A percentile compares a stretch with the other conserved stretches of the same genome.
Evolutionary conservation across 306 rosid species (phyloP).

Genomic region (Luffa acutangula): DNA sequence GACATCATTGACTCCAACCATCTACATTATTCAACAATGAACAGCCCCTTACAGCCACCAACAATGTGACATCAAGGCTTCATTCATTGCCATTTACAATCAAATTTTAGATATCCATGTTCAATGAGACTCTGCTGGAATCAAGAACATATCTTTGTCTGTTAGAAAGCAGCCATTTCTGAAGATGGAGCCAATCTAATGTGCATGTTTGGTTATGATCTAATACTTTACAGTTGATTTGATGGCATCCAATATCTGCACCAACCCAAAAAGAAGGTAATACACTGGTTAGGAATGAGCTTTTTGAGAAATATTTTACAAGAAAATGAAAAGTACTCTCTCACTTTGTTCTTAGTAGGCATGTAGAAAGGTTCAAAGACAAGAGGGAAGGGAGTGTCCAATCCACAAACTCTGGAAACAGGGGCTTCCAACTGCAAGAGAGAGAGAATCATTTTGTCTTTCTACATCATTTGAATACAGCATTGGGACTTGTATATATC

Average conservation of each 20-base stretch:
- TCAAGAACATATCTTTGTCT: neutral
- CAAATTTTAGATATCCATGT: neutral
- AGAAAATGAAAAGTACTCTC: neutral
- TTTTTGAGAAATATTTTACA: neutral
- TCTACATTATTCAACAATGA: neutral
- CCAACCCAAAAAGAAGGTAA: neutral
- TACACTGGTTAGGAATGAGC: neutral
- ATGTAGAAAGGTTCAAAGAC: slow-evolving; percentile 94
- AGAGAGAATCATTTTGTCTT: neutral
- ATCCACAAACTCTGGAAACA: slow-evolving; percentile 76
- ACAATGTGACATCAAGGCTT: neutral
- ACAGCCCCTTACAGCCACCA: neutral
- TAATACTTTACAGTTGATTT: slow-evolving; percentile 70
- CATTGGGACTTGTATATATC: neutral
- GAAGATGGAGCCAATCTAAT: neutral
- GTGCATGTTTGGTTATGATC: neutral
- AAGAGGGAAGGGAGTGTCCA: slow-evolving; percentile 95
- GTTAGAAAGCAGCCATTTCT: neutral
- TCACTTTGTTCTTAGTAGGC: slow-evolving; percentile 91
- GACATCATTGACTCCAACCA: neutral
- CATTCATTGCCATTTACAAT: neutral
- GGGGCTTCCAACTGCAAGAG: slow-evolving; percentile 86
- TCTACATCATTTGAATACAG: neutral
- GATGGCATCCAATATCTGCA: slow-evolving; percentile 95
- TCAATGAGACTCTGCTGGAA: neutral